A percentile compares a stretch with the other conserved stretches of the same genome.
These are phyloP conservation scores for Myochromella boudieri DNA, from an alignment of 768 basidiomycete species.

Conservation along the genomic window DNA sequence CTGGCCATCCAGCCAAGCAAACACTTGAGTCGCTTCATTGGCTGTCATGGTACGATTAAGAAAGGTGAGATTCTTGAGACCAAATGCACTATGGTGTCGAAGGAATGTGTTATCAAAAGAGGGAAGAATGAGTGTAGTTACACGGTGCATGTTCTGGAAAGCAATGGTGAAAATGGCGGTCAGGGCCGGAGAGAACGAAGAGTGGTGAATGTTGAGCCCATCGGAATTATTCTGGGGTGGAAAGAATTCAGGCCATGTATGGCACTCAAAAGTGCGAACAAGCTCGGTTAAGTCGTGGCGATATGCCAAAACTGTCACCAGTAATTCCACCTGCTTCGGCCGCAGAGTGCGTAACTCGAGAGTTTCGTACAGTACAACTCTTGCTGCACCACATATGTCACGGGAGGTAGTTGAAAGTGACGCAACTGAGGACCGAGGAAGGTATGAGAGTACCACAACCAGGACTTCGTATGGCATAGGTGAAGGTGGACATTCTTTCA, in stretches of 20 bases:
- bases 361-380: slow-evolving; percentile 29
- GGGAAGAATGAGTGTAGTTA: slow-evolving; percentile 40
- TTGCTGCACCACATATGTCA: slow-evolving; percentile 32
- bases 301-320: slow-evolving; percentile 37
- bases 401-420: slow-evolving; percentile 31
- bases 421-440: slow-evolving; percentile 30
- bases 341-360: slow-evolving; percentile 34
- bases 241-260: slow-evolving; percentile 43
- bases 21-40: slow-evolving; percentile 31
- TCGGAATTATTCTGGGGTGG: slow-evolving; percentile 11
- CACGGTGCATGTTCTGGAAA: slow-evolving; percentile 45
- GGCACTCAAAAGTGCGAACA: slow-evolving; percentile 38
- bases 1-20: slow-evolving; percentile 44
- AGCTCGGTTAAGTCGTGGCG: slow-evolving; percentile 39
- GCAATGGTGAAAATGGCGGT: slow-evolving; percentile 43
- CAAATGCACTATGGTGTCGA: slow-evolving; percentile 41
- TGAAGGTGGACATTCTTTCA: slow-evolving; percentile 6
- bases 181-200: slow-evolving; percentile 23
- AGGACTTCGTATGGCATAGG: slow-evolving; percentile 35
- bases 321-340: slow-evolving; percentile 28
- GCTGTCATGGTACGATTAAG: slow-evolving; percentile 29
- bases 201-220: background rate
- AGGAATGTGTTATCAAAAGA: slow-evolving; percentile 42
- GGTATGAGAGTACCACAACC: slow-evolving; percentile 30
- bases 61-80: slow-evolving; percentile 39